phyloP scores from a whole-genome alignment of 139 green algal genomes.

The Auxenochlorella pyrenoidosa region DNA sequence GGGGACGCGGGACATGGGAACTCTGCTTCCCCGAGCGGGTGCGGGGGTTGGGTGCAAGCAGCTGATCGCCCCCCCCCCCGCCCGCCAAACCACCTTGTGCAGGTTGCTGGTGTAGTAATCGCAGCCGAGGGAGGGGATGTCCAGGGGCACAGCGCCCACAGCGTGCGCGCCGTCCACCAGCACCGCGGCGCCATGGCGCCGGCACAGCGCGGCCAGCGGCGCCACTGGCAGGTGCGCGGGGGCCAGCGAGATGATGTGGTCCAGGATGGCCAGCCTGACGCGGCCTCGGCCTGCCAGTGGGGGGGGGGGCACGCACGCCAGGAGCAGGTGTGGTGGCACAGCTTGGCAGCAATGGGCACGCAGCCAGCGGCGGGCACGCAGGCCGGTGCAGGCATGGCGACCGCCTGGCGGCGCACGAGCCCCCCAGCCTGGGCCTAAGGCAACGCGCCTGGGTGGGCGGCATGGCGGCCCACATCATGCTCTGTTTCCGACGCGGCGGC shows the following conservation, averaged over 20 bases:
- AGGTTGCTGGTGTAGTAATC: slow-evolving; percentile 70
- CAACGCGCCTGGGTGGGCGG: too few relatives aligned
- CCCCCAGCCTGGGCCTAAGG: too few relatives aligned
- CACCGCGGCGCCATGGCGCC: slow-evolving; percentile 37
- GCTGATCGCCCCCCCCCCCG: background rate
- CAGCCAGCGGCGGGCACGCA: too few relatives aligned
- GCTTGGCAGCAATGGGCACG: background rate
- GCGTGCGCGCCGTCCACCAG: slow-evolving; percentile 76
- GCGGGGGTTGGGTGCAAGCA: too few relatives aligned
- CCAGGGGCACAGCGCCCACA: slow-evolving; percentile 44
- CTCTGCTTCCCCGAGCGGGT: too few relatives aligned
- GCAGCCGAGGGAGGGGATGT: slow-evolving; percentile 47
- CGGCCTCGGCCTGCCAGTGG: slow-evolving; percentile 10
- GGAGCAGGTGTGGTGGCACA: background rate
- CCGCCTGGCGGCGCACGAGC: too few relatives aligned
- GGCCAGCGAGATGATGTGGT: slow-evolving; percentile 67
- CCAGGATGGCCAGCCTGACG: slow-evolving; percentile 59
- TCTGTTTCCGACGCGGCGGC: too few relatives aligned
- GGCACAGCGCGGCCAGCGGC: slow-evolving; percentile 47
- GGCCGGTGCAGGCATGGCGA: too few relatives aligned
- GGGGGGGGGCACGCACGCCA: background rate
- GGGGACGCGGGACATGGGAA: too few relatives aligned
- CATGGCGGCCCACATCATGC: too few relatives aligned
- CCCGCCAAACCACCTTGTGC: slow-evolving; percentile 59
- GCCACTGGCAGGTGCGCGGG: slow-evolving; percentile 64